Conservation (phyloP, 1,139 yeast genomes). For the Tardiomyces blankii region DNA sequence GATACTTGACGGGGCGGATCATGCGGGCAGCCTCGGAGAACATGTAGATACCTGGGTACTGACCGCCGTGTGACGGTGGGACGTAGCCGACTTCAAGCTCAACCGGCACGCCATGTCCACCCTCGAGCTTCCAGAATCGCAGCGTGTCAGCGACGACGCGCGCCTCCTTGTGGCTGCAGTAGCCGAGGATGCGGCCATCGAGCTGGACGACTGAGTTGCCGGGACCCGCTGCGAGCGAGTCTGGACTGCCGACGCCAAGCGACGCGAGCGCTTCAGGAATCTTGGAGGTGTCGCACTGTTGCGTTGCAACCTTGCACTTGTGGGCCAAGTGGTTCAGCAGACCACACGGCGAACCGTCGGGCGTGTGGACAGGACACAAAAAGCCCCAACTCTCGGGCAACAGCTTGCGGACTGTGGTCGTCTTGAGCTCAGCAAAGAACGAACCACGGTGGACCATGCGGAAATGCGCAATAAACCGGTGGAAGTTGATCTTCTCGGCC, state of each 20-base stretch:
- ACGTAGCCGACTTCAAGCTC: conserved; percentile 91
- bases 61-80: conserved; percentile 92
- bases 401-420: conserved; percentile 92
- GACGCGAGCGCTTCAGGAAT: conserved; percentile 57
- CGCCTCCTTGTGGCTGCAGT: conserved; percentile 89
- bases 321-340: conserved; percentile 92
- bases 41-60: conserved; percentile 88
- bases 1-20: conserved; percentile 90
- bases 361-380: conserved; percentile 97
- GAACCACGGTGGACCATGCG: conserved; percentile 99
- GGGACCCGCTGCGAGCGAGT: conserved; percentile 74
- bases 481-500: conserved; percentile 95
- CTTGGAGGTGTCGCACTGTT: conserved; percentile 58
- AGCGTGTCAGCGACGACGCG: conserved; percentile 78
- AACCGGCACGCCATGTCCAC: conserved; percentile 60
- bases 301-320: conserved; percentile 80
- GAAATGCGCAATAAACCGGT: conserved; percentile 93
- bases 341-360: conserved; percentile 99
- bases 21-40: conserved; percentile 91
- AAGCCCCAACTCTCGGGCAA: conserved; percentile 99
- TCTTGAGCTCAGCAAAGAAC: conserved; percentile 94
- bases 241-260: conserved; percentile 73
- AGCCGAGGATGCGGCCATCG: conserved; percentile 88
- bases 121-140: conserved; percentile 88
- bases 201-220: conserved; percentile 79